Evolutionary conservation across 495 filamentous ascomycete species (phyloP).

Genomic region (Trypethelium eluteriae): DNA sequence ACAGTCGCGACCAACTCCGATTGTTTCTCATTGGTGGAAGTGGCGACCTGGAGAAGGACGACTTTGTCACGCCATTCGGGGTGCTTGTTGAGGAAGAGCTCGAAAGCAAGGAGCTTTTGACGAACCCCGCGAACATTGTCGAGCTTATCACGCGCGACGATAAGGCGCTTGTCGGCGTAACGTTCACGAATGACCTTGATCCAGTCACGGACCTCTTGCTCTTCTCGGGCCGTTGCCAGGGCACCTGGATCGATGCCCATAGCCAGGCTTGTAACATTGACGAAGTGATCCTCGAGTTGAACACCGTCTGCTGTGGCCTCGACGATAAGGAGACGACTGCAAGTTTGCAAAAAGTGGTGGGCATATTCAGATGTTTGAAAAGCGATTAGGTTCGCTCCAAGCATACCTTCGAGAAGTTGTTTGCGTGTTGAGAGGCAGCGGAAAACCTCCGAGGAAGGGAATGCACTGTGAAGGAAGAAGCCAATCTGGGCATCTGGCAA

Average conservation of each 20-base stretch:
- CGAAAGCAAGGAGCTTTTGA: conserved; percentile 86
- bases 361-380: conserved; percentile 92
- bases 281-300: conserved; percentile 85
- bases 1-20: conserved; percentile 78
- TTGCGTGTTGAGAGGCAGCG: conserved; percentile 77
- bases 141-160: conserved; percentile 87
- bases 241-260: conserved; percentile 81
- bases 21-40: conserved; percentile 71
- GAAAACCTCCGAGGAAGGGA: conserved; percentile 92
- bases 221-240: conserved; percentile 61
- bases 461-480: conserved; percentile 89
- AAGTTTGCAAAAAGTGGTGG: conserved; percentile 87
- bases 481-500: conserved; percentile 85
- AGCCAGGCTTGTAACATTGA: conserved; percentile 66
- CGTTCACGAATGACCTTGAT: conserved; percentile 66
- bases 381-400: conserved; percentile 81
- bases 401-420: conserved; percentile 78
- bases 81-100: conserved; percentile 87
- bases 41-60: conserved; percentile 85
- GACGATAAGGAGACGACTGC: conserved; percentile 75
- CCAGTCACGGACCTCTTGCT: conserved; percentile 67
- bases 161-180: conserved; percentile 77
- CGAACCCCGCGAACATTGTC: conserved; percentile 83
- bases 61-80: conserved; percentile 80
- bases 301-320: conserved; percentile 82